Percentiles rank a stretch among this genome's conserved stretches.
Conservation (phyloP, 306 rosid genomes). For the Lagenaria siceraria region DNA sequence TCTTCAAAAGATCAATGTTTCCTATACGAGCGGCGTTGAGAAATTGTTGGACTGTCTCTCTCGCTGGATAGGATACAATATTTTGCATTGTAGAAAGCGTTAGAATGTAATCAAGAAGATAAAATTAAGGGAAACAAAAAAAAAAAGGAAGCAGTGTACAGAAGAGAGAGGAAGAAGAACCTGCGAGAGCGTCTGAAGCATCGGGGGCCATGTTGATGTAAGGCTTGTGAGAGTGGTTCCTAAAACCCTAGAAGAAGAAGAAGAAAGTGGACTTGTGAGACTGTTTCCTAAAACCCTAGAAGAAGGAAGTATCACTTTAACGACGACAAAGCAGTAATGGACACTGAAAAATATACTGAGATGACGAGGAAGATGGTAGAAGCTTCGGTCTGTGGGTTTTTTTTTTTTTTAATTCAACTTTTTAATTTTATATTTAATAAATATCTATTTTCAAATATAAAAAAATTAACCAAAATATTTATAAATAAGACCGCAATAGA, state of each 20-base stretch:
- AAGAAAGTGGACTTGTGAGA: background rate
- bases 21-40: constrained; percentile 78
- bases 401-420: too few relatives aligned
- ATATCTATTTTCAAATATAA: too few relatives aligned
- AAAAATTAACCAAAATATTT: too few relatives aligned
- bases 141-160: background rate
- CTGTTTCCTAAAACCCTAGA: background rate
- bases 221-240: background rate
- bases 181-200: constrained; percentile 91
- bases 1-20: constrained; percentile 69
- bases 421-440: too few relatives aligned
- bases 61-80: constrained; percentile 32
- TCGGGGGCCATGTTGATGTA: constrained; percentile 43
- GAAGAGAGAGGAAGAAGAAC: constrained; percentile 13
- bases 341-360: background rate
- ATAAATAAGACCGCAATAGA: too few relatives aligned
- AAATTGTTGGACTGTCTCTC: constrained; percentile 68
- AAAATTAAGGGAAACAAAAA: background rate
- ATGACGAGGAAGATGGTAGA: background rate
- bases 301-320: background rate
- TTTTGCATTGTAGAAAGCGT: background rate
- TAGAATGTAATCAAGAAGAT: background rate
- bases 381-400: too few relatives aligned
- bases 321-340: background rate
- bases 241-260: background rate